Percentiles rank a stretch among this genome's conserved stretches.
Evolutionary conservation across 1,139 yeast species (phyloP).

Genomic region (Oligophagozyma castellii): DNA sequence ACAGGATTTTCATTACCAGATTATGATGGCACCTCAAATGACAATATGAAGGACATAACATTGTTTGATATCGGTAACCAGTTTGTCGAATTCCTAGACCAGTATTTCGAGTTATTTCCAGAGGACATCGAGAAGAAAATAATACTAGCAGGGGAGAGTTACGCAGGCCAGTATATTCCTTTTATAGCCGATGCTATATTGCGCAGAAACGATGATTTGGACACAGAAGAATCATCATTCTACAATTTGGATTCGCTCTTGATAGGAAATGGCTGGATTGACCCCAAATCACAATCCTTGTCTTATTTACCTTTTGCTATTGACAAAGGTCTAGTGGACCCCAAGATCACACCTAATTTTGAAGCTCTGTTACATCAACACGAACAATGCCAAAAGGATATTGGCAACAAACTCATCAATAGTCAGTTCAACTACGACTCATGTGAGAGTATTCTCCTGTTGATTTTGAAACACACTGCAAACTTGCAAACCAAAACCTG

Average conservation of each 20-base stretch:
- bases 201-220: constrained; percentile 30
- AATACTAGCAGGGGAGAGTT: constrained; percentile 85
- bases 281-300: constrained; percentile 72
- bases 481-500: constrained; percentile 35
- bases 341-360: constrained; percentile 28
- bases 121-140: constrained; percentile 52
- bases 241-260: constrained; percentile 52
- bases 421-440: constrained; percentile 27
- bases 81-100: constrained; percentile 50
- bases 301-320: constrained; percentile 66
- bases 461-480: constrained; percentile 26
- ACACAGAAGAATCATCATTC: constrained; percentile 11
- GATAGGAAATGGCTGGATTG: constrained; percentile 96
- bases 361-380: constrained; percentile 34
- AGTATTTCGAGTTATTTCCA: constrained; percentile 62
- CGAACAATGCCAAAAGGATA: constrained; percentile 46
- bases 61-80: constrained; percentile 45
- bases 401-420: constrained; percentile 20
- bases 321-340: constrained; percentile 41
- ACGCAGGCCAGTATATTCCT: constrained; percentile 95
- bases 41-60: constrained; percentile 37
- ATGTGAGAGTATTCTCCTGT: constrained; percentile 39
- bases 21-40: background rate
- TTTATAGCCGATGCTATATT: constrained; percentile 58
- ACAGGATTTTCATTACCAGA: constrained; percentile 72